Evolutionary conservation across 2,329 filamentous ascomycete genomes (phyloP), one percentile per base, ranked within the genome.

Genomic region (Pyricularia grisea): DNA sequence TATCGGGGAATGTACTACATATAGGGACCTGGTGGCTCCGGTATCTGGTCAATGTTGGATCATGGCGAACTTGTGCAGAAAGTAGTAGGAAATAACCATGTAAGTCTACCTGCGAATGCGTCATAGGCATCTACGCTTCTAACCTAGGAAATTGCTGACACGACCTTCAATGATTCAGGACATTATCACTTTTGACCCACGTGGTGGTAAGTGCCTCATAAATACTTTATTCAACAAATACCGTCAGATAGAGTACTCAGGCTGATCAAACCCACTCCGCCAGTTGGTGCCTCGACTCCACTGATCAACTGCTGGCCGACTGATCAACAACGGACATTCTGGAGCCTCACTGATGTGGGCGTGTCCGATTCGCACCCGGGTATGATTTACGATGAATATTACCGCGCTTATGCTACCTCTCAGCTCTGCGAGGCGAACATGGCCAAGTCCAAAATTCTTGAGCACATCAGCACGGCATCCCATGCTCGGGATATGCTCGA

Each of bases 241-340:
- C 14, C 27, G 10, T 27, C n/a, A 14, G 23, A 58, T 7, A n/a
- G 31, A 50, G 33, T 12, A 31, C n/a, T 17, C 9, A 12, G 33
- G 33, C 42, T 30, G 27, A 27, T 17, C 60, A 14, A 55, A n/a
- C 10, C 11, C 14, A 69, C 9, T 14, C 12, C 28, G 12, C 2
- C 17, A 76, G 79, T 87, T 28, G 83, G 84, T 4, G 78, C 81
- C 9, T 84, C 84, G 2, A 78, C 81, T 1, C 84, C 84, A 3
- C 76, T 82, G 25, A 76, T 85, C 17, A 82, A 85, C 67, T 87
- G 85, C 73, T 87, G 84, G 81, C 76, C 76, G 6, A 79, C 77
- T 0, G 73, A 75, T 1, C 79, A 81, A 73, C 79, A 81, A 71
- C 74, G 79, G 12, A 76, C 77, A 31, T 72, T 81, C 3, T 86